Evolutionary conservation across 768 basidiomycete genomes (phyloP).

Genomic region (Asterophora parasitica): DNA sequence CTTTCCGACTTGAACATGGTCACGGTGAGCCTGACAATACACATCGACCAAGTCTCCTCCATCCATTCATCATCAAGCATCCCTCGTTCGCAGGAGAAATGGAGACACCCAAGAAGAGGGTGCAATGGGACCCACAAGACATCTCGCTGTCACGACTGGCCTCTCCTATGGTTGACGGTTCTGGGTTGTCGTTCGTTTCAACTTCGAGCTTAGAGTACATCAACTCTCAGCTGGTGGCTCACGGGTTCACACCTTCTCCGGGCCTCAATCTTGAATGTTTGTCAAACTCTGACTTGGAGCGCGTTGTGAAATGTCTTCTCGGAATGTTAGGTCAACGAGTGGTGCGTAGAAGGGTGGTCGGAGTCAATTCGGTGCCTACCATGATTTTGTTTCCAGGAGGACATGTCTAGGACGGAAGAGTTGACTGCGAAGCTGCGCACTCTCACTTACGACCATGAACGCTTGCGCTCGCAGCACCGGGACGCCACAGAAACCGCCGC

Average conservation of each 20-base stretch:
- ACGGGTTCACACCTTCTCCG: constrained; percentile 63
- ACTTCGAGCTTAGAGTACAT: constrained; percentile 71
- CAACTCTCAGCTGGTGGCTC: constrained; percentile 77
- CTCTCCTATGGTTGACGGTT: constrained; percentile 41
- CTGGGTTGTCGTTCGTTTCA: constrained; percentile 43
- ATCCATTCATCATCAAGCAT: not conserved
- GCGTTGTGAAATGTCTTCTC: constrained; percentile 69
- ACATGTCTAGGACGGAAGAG: constrained; percentile 77
- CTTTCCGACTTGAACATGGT: no score
- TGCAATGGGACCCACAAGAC: constrained; percentile 48
- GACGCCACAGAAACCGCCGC: constrained; percentile 55
- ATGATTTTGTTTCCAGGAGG: constrained; percentile 36
- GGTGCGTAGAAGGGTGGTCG: constrained; percentile 40
- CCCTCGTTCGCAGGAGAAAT: constrained; percentile 16
- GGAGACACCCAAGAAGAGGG: constrained; percentile 41
- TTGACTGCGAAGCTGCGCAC: constrained; percentile 71
- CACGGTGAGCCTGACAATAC: no score
- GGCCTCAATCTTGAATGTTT: constrained; percentile 69
- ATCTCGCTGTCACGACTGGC: constrained; percentile 38
- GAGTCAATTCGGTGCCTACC: not conserved
- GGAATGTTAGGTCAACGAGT: constrained; percentile 72
- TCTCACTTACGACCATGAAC: constrained; percentile 76
- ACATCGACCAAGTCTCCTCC: not conserved
- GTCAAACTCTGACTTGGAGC: constrained; percentile 48
- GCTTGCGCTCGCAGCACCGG: constrained; percentile 61